These are phyloP conservation scores for Aspergillus awamori DNA, from an alignment of 2,329 filamentous ascomycete genomes.

Conservation along the genomic window DNA sequence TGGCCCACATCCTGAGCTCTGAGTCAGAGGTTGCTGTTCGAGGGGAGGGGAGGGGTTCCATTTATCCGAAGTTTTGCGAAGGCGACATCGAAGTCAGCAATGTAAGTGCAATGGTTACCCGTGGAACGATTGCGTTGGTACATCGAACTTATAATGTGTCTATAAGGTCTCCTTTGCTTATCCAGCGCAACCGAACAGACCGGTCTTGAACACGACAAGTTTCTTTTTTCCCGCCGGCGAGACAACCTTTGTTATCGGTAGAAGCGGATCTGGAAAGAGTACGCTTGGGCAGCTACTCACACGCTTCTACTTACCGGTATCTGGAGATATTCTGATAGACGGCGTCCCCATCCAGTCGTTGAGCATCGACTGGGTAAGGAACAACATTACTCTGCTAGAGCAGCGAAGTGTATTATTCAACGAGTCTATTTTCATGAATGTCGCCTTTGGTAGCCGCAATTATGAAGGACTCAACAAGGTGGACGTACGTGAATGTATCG, in stretches of 20 bases:
- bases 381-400: slow-evolving; percentile 78
- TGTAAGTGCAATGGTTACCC: slow-evolving; percentile 47
- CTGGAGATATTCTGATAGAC: slow-evolving; percentile 71
- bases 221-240: slow-evolving; percentile 73
- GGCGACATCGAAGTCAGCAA: slow-evolving; percentile 72
- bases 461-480: slow-evolving; percentile 53
- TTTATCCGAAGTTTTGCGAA: slow-evolving; percentile 50
- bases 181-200: slow-evolving; percentile 65
- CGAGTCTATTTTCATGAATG: slow-evolving; percentile 76
- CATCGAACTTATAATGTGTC: slow-evolving; percentile 18
- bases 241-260: slow-evolving; percentile 79
- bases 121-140: background rate
- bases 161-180: slow-evolving; percentile 78
- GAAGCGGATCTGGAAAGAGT: slow-evolving; percentile 90
- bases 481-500: slow-evolving; percentile 64
- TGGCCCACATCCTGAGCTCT: slow-evolving; percentile 55
- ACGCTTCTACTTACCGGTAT: slow-evolving; percentile 70
- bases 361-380: slow-evolving; percentile 71
- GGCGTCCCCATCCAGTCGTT: slow-evolving; percentile 63
- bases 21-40: slow-evolving; percentile 19
- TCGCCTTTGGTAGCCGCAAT: slow-evolving; percentile 68
- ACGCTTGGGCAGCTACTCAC: slow-evolving; percentile 80
- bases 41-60: slow-evolving; percentile 33
- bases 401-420: slow-evolving; percentile 81
- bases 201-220: slow-evolving; percentile 63